These are phyloP conservation scores for Saturnispora ahearnii DNA, from an alignment of 805 yeast species.

Conservation along the genomic window DNA sequence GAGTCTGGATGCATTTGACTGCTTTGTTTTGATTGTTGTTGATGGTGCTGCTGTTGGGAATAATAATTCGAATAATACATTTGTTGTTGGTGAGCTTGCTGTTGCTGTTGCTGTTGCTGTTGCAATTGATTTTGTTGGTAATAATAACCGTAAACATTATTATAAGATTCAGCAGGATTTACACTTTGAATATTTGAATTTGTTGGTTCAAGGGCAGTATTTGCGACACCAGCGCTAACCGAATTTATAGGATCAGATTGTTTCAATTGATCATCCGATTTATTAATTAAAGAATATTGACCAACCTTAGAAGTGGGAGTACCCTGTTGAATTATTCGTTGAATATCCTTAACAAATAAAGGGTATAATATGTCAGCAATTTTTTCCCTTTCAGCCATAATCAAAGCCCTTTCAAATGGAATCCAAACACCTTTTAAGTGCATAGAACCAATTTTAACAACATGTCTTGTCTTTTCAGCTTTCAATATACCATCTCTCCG, in stretches of 20 bases:
- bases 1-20: not conserved
- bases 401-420: slow-evolving; percentile 62
- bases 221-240: not conserved
- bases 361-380: slow-evolving; percentile 52
- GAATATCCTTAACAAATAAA: slow-evolving; percentile 57
- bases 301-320: slow-evolving; percentile 25
- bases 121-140: not conserved
- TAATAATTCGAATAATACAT: not conserved
- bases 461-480: slow-evolving; percentile 58
- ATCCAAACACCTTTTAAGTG: slow-evolving; percentile 71
- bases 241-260: not conserved
- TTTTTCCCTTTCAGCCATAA: slow-evolving; percentile 61
- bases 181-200: not conserved
- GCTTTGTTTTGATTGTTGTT: not conserved
- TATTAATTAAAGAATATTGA: slow-evolving; percentile 12
- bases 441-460: slow-evolving; percentile 69
- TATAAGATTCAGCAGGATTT: not conserved
- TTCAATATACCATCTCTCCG: slow-evolving; percentile 63
- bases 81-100: not conserved
- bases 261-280: not conserved
- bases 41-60: not conserved
- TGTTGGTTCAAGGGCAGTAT: not conserved
- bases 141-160: not conserved
- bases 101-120: not conserved
- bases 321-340: slow-evolving; percentile 34